Conservation (phyloP, 192 early-diverging fungal species). For the Spizellomyces sp. region DNA sequence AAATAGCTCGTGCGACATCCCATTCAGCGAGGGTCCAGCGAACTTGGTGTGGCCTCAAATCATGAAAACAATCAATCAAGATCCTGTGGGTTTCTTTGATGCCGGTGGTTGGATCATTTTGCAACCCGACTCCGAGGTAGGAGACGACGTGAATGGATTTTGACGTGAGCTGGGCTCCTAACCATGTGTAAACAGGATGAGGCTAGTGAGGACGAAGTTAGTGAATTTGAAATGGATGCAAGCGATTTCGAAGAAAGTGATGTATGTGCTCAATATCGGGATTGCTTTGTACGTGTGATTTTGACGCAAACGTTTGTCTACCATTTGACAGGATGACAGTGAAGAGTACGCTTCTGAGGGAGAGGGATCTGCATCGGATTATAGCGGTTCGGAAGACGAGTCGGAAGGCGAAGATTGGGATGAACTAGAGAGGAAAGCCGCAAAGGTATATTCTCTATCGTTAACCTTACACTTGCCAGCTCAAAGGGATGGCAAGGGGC, state of each 20-base stretch:
- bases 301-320: background rate
- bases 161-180: background rate
- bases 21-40: slow-evolving; percentile 90
- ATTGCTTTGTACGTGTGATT: background rate
- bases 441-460: slow-evolving; percentile 22
- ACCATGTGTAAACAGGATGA: slow-evolving; percentile 36
- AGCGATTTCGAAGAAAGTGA: slow-evolving; percentile 14
- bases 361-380: slow-evolving; percentile 4
- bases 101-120: slow-evolving; percentile 92
- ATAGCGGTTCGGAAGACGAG: slow-evolving; percentile 35
- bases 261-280: background rate
- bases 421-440: slow-evolving; percentile 58
- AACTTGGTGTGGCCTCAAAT: slow-evolving; percentile 95
- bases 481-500: no score
- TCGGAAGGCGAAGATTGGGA: slow-evolving; percentile 61
- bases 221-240: slow-evolving; percentile 44
- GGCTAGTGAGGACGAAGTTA: slow-evolving; percentile 40
- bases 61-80: slow-evolving; percentile 96
- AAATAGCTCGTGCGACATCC: slow-evolving; percentile 83
- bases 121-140: slow-evolving; percentile 56
- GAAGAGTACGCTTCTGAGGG: slow-evolving; percentile 36
- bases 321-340: slow-evolving; percentile 11
- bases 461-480: no score
- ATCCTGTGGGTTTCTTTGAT: slow-evolving; percentile 91
- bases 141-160: background rate